These are phyloP conservation scores for Phytophthora tentaculata DNA, from an alignment of 352 stramenopile genomes.

Conservation along the genomic window DNA sequence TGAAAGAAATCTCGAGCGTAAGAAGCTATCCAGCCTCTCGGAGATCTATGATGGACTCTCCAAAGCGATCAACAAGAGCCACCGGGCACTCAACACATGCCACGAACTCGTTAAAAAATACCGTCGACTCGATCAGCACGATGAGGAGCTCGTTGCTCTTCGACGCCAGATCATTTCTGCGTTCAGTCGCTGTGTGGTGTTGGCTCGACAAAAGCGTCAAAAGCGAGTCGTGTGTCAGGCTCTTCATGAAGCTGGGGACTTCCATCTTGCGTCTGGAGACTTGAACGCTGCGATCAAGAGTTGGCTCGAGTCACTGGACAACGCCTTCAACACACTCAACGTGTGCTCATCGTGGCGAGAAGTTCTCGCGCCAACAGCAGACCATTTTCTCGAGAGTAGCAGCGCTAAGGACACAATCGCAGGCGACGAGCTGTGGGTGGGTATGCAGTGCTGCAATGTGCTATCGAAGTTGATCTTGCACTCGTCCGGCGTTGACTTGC, in stretches of 20 bases:
- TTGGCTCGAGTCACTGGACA: slow-evolving; percentile 81
- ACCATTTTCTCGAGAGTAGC: slow-evolving; percentile 30
- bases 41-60: slow-evolving; percentile 33
- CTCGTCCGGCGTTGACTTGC: slow-evolving; percentile 36
- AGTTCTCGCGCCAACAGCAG: slow-evolving; percentile 30
- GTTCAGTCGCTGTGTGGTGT: slow-evolving; percentile 58
- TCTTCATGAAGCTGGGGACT: slow-evolving; percentile 76
- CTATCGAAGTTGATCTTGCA: slow-evolving; percentile 69
- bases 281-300: slow-evolving; percentile 50
- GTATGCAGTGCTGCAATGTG: slow-evolving; percentile 54
- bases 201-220: slow-evolving; percentile 73
- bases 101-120: slow-evolving; percentile 59
- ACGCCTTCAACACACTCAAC: slow-evolving; percentile 67
- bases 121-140: slow-evolving; percentile 19
- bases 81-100: slow-evolving; percentile 56
- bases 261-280: slow-evolving; percentile 60
- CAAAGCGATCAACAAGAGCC: slow-evolving; percentile 69
- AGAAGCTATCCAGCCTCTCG: slow-evolving; percentile 35
- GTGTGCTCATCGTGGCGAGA: slow-evolving; percentile 58
- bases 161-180: slow-evolving; percentile 46
- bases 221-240: slow-evolving; percentile 62
- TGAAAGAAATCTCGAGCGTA: slow-evolving; percentile 28
- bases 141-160: slow-evolving; percentile 17
- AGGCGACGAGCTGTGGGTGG: slow-evolving; percentile 64
- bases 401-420: slow-evolving; percentile 39